Base-by-base conservation (phyloP, 2,329 filamentous ascomycete species). In the Cytospora piceicola region DNA sequence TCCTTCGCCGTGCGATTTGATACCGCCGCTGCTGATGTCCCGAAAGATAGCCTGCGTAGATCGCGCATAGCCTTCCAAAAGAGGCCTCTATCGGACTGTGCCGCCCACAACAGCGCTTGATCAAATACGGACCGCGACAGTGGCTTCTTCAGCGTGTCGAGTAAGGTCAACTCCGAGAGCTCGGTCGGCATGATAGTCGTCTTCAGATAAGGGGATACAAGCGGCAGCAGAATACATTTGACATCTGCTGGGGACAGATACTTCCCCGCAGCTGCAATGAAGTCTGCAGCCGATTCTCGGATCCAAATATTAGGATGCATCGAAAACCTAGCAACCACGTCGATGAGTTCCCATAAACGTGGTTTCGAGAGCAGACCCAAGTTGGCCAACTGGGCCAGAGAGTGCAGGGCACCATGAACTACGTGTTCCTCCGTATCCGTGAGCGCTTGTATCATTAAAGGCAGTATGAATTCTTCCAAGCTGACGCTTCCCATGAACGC, bases 251-350 rank as follows among this genome's bases (percentile, higher is more conserved):
- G 80, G 0, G 92, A 91, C 20, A 98, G 77, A 72, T 90, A 93
- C 65, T 83, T 89, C 1, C 91, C 89, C 1, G 92, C 87, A 63
- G 90, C 88, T 3, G 92, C 88, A 46, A 98, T 81, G 71, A 97
- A 96, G 69, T 94, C 89, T 9, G 91, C 86, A 3, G 94, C 90
- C 12, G 94, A 92, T 78, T 98, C 94, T 46, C 94, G 88, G 61
- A 99, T 94, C 94, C 95, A 99, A 11, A 92, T 81, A 71, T 97
- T 98, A 0, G 95, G 95, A 74, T 99, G 95, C 82, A 97, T 89
- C 15, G 94, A 89, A 72, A 98, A 97, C 4, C 93, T 88, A 8
- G 86, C 89, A 17, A 94, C 87, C 49, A 94, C 88, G 68, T 96
- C 90, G 27, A 96, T 87, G 49, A 99, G 81, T 74, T 97, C 93